Evolutionary conservation across 2,329 filamentous ascomycete species (phyloP).

Genomic region (Penicillium polonicum): DNA sequence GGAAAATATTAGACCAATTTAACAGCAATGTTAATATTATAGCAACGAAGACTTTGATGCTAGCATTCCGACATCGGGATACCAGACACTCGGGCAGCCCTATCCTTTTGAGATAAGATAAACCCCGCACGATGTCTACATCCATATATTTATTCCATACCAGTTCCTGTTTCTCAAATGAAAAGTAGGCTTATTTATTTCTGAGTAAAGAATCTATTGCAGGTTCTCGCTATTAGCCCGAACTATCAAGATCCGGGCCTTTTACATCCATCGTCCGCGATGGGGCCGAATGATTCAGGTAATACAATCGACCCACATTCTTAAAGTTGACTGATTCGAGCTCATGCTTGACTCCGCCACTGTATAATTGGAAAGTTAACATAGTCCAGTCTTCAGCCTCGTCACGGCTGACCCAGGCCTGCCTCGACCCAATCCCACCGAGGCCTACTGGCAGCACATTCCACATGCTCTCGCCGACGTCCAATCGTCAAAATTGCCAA

Average conservation of each 20-base stretch:
- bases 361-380: background rate
- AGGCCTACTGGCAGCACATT: slow-evolving; percentile 39
- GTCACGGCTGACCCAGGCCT: slow-evolving; percentile 35
- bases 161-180: background rate
- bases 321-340: background rate
- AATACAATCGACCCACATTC: background rate
- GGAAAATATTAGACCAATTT: background rate
- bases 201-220: background rate
- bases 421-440: slow-evolving; percentile 38
- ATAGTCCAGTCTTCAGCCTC: slow-evolving; percentile 13
- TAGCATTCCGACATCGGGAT: background rate
- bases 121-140: slow-evolving; percentile 18
- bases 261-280: background rate
- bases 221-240: background rate
- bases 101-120: slow-evolving; percentile 15
- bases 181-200: no score
- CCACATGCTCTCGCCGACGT: slow-evolving; percentile 33
- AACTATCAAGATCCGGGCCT: background rate
- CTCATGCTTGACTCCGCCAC: background rate
- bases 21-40: background rate
- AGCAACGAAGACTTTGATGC: background rate
- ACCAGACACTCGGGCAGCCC: slow-evolving; percentile 4
- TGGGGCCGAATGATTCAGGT: slow-evolving; percentile 3
- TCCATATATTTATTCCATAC: background rate
- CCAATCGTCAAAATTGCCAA: slow-evolving; percentile 29